Conservation (phyloP, 768 basidiomycete species). For the Kwoniella sp. region DNA sequence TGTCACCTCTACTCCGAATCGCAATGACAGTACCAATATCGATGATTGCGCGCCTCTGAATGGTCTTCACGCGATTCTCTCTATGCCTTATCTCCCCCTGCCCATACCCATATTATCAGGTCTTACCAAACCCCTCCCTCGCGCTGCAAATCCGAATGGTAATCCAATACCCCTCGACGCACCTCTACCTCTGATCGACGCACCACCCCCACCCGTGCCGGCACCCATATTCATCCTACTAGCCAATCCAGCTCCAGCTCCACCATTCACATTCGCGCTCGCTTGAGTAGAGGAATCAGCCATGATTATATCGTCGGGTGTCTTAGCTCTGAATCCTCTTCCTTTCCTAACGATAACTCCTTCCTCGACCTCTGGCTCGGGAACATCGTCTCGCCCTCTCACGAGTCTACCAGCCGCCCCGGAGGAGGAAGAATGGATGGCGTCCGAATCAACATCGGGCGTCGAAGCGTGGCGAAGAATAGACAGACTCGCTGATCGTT, state of each 20-base stretch:
- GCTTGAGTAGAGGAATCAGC: not conserved
- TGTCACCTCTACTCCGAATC: too few relatives aligned
- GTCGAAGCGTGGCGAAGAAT: conserved; percentile 8
- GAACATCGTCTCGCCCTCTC: not conserved
- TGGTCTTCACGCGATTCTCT: too few relatives aligned
- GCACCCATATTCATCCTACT: not conserved
- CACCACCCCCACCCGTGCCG: not conserved
- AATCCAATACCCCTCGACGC: not conserved
- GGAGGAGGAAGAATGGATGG: not conserved
- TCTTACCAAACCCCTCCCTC: not conserved
- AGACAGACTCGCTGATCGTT: not conserved
- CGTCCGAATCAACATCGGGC: not conserved
- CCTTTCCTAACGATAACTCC: conserved; percentile 35
- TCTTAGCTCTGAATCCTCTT: conserved; percentile 29
- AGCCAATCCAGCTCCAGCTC: too few relatives aligned
- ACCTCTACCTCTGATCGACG: not conserved
- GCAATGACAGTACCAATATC: too few relatives aligned
- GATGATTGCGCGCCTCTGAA: too few relatives aligned
- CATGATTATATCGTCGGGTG: conserved; percentile 30
- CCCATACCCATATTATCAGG: not conserved
- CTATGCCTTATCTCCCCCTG: not conserved
- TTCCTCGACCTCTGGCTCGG: conserved; percentile 4
- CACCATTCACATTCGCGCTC: not conserved
- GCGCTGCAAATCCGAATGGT: not conserved
- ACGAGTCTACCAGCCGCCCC: not conserved